Base-by-base conservation (phyloP, 2,329 filamentous ascomycete species). In the Pezicula rhizophila region DNA sequence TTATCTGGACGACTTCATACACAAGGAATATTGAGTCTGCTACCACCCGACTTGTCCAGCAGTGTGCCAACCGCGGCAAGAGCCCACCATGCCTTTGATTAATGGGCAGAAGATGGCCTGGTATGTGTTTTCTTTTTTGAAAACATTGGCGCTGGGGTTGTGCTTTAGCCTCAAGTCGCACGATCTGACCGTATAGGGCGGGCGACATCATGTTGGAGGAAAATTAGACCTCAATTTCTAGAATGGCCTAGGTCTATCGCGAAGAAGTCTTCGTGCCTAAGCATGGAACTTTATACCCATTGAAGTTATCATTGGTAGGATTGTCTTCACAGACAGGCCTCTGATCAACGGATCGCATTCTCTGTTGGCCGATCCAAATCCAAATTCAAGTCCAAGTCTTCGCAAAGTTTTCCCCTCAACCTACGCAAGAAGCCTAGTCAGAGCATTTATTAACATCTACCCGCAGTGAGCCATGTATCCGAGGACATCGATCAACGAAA, bases 401-500 rank as follows among this genome's bases (percentile, higher is more conserved):
- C 10, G 11, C 14, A 40, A 23, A 23, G 23, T 5, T 23, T 23
- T 20, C 11, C 10, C 10, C 5, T 7, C 15, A 3, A 14, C 14
- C 15, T 40, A 15, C 11, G 5, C 17, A 23, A 18, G 38, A 14
- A 49, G 28, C 33, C 23, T 44, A 15, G 5, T 23, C 15, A 40
- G 37, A 44, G 8, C 18, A 28, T 26, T 37, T 37, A 51, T 58
- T 64, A 44, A 63, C 26, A 42, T 42, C 11, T 46, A 5, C 43
- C 14, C 42, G 33, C 58, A 88, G 84, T 67, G 80, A 80, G 73
- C 84, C 84, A 61, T 88, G 85, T 64, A 88, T 88, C 58, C 81
- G 84, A 60, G 85, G 85, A 49, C 85, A 89, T 66, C 81, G 85
- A 59, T 88, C 85, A 26, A 87, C 84, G 46, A 87, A 85, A 71